Conservation (phyloP, 257 asterid species). For the Craterostigma plantagineum region DNA sequence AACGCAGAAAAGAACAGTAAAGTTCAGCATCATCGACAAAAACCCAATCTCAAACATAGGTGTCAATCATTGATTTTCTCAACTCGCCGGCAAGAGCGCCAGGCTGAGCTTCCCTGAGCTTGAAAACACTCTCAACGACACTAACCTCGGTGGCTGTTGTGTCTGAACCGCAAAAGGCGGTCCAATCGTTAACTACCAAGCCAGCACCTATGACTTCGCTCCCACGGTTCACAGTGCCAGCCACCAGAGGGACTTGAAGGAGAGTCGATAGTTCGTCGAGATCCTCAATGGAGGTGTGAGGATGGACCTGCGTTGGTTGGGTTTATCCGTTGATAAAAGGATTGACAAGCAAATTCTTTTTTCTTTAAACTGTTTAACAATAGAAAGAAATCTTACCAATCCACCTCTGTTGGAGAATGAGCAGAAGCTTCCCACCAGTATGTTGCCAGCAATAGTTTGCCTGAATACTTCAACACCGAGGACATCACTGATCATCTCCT, state of each 20-base stretch:
- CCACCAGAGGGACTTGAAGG: conserved; percentile 81
- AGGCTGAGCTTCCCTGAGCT: conserved; percentile 79
- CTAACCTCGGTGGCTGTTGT: conserved; percentile 86
- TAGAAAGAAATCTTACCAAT: conserved; percentile 34
- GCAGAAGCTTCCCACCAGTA: conserved; percentile 75
- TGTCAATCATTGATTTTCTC: conserved; percentile 76
- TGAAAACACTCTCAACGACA: conserved; percentile 65
- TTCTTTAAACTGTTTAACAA: too few species aligned
- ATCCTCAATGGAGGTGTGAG: conserved; percentile 79
- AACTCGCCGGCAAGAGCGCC: conserved; percentile 67
- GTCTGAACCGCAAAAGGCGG: conserved; percentile 80
- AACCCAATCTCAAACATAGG: too few species aligned
- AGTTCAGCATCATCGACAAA: too few species aligned
- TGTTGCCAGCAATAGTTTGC: conserved; percentile 74
- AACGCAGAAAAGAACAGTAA: too few species aligned
- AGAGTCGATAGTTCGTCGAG: conserved; percentile 77
- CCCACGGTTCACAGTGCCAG: conserved; percentile 84
- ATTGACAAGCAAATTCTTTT: too few species aligned
- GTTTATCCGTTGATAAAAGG: neutral
- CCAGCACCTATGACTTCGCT: conserved; percentile 77
- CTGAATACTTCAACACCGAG: conserved; percentile 90
- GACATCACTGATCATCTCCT: conserved; percentile 78
- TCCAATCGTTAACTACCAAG: conserved; percentile 70
- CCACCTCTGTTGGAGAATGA: conserved; percentile 80
- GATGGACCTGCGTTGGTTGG: conserved; percentile 59